These are phyloP conservation scores for Psidium friedrichsthalianum DNA, from an alignment of 345 rosid genomes.

Conservation along the genomic window DNA sequence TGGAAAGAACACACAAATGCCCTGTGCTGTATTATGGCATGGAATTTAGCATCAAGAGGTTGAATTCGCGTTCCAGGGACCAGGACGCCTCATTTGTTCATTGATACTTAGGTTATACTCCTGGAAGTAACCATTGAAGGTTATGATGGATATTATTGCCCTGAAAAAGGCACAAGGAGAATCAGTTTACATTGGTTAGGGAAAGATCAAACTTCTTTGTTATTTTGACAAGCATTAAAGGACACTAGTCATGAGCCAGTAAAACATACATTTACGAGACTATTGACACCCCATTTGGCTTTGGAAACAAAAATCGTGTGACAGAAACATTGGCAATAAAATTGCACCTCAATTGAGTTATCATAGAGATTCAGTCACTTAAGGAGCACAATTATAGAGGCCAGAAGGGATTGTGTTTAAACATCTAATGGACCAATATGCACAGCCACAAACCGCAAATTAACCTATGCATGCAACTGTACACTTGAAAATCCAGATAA, in stretches of 20 bases:
- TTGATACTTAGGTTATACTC: slow-evolving; percentile 54
- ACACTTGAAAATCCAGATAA: background rate
- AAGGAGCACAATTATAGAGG: background rate
- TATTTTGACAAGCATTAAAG: background rate
- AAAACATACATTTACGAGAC: background rate
- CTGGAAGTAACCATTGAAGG: slow-evolving; percentile 61
- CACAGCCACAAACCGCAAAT: background rate
- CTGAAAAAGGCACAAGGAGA: slow-evolving; percentile 20
- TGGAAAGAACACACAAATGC: background rate
- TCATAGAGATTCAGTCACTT: background rate
- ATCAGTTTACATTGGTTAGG: background rate
- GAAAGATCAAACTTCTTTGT: background rate
- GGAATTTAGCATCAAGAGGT: slow-evolving; percentile 20
- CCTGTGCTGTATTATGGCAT: slow-evolving; percentile 4
- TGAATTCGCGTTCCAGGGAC: slow-evolving; percentile 65
- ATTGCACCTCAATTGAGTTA: background rate
- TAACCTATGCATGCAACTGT: background rate
- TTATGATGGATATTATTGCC: slow-evolving; percentile 51
- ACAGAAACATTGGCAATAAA: background rate
- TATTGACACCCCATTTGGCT: background rate
- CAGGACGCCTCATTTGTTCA: slow-evolving; percentile 40
- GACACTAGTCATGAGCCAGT: background rate
- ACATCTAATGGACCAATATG: background rate
- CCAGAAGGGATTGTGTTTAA: background rate
- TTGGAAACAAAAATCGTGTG: background rate